Conservation (phyloP, 2,329 filamentous ascomycete genomes). For the Sporothrix luriei region DNA sequence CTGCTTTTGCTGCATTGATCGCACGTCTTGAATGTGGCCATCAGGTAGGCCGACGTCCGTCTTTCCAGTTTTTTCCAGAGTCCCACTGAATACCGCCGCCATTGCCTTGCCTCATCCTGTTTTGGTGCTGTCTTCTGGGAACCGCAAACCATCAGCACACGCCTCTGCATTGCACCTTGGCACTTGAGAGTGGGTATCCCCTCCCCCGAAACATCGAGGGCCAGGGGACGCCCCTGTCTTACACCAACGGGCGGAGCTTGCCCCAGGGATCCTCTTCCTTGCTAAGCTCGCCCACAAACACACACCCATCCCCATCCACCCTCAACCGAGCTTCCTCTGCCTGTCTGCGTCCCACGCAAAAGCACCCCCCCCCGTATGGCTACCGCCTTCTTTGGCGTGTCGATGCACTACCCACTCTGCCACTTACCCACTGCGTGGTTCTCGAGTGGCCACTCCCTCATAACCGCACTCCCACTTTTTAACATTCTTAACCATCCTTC, state of each 20-base stretch:
- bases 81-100: slow-evolving; percentile 2
- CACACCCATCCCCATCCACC: slow-evolving; percentile 8
- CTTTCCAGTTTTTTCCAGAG: slow-evolving; percentile 4
- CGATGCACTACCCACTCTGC: slow-evolving; percentile 10
- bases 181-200: slow-evolving; percentile 17
- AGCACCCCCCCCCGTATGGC: slow-evolving; percentile 13
- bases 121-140: neutral
- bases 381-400: neutral
- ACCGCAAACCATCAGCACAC: slow-evolving; percentile 6
- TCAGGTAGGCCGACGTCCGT: slow-evolving; percentile 1
- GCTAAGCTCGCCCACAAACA: slow-evolving; percentile 26
- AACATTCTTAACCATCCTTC: slow-evolving; percentile 28
- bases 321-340: slow-evolving; percentile 12
- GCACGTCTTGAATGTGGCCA: neutral
- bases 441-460: slow-evolving; percentile 23
- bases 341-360: slow-evolving; percentile 7
- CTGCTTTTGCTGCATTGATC: neutral
- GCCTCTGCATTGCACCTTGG: slow-evolving; percentile 29
- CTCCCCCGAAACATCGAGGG: slow-evolving; percentile 20
- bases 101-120: neutral
- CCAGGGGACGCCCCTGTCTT: slow-evolving; percentile 30
- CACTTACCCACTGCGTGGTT: neutral
- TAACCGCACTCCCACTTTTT: slow-evolving; percentile 24
- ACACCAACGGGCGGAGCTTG: slow-evolving; percentile 31
- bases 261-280: slow-evolving; percentile 24